These are phyloP conservation scores for Trametes cubensis DNA, from an alignment of 768 basidiomycete genomes.

Conservation along the genomic window DNA sequence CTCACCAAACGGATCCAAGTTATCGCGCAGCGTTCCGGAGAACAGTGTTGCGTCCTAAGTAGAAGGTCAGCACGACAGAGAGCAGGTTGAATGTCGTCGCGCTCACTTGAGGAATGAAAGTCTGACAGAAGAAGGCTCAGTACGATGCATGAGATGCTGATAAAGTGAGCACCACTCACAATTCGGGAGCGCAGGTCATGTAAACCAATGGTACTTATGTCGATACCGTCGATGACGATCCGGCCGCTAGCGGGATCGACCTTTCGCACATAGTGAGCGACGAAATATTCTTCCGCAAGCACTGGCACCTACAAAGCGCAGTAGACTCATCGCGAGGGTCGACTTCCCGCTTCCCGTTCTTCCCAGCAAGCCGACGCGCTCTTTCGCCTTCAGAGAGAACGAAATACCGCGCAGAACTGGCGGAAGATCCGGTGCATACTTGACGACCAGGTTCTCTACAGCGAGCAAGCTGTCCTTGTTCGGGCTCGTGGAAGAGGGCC, in stretches of 20 bases:
- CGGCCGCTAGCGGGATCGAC: constrained; percentile 75
- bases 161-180: too few relatives aligned
- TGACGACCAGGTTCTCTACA: constrained; percentile 77
- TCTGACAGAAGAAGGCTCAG: constrained; percentile 51
- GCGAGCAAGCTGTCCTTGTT: constrained; percentile 56
- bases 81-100: too few relatives aligned
- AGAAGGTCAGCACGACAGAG: not conserved
- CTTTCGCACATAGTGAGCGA: constrained; percentile 34
- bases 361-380: constrained; percentile 79
- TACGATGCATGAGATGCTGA: too few relatives aligned
- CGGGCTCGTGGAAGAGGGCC: constrained; percentile 74
- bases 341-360: constrained; percentile 84
- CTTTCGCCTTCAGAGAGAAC: constrained; percentile 69
- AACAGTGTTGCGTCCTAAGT: constrained; percentile 69
- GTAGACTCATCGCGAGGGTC: constrained; percentile 82
- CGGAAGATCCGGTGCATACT: constrained; percentile 84
- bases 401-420: constrained; percentile 76
- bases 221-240: constrained; percentile 86
- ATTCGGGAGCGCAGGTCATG: constrained; percentile 79
- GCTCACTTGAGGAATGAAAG: constrained; percentile 67
- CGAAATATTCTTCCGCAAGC: not conserved
- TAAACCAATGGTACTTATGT: constrained; percentile 82
- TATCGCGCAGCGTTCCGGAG: constrained; percentile 77
- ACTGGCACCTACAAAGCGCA: constrained; percentile 66
- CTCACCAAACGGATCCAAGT: constrained; percentile 72